A percentile compares a stretch with the other conserved stretches of the same genome.
Conservation (phyloP, 768 basidiomycete genomes). For the Rickenella mellea region DNA sequence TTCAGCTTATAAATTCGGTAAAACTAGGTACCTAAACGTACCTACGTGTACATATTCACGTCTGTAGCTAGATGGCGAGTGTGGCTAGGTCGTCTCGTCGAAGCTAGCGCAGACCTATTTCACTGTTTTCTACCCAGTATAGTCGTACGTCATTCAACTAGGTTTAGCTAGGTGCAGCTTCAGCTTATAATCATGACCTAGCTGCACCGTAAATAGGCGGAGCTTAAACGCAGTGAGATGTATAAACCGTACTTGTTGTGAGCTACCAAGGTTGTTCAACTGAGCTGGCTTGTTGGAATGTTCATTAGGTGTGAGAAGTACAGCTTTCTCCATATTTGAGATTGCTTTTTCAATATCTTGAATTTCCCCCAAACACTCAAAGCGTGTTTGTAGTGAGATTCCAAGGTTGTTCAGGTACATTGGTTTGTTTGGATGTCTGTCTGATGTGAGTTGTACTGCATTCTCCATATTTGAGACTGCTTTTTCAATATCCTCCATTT, state of each 20-base stretch:
- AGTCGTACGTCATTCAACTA: too few relatives aligned
- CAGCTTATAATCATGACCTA: too few relatives aligned
- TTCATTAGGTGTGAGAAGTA: neutral
- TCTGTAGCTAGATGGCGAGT: too few relatives aligned
- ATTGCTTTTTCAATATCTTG: conserved; percentile 2
- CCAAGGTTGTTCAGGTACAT: conserved; percentile 6
- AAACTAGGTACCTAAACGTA: too few relatives aligned
- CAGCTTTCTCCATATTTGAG: neutral
- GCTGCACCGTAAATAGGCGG: too few relatives aligned
- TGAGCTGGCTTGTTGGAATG: neutral
- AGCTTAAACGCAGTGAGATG: too few relatives aligned
- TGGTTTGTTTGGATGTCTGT: conserved; percentile 6
- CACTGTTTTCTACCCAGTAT: too few relatives aligned
- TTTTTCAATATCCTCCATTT: neutral
- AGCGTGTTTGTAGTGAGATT: neutral
- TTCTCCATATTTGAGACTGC: neutral
- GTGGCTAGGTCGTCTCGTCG: too few relatives aligned
- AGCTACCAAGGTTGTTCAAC: neutral
- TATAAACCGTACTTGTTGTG: neutral
- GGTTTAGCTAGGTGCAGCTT: too few relatives aligned
- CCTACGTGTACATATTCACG: too few relatives aligned
- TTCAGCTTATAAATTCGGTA: too few relatives aligned
- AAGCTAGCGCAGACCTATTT: too few relatives aligned
- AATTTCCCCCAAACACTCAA: conserved; percentile 3
- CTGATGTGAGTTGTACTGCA: conserved; percentile 5